A percentile compares a stretch with the other conserved stretches of the same genome.
Conservation (phyloP, 805 yeast species). For the Kuraishia piskuri region DNA sequence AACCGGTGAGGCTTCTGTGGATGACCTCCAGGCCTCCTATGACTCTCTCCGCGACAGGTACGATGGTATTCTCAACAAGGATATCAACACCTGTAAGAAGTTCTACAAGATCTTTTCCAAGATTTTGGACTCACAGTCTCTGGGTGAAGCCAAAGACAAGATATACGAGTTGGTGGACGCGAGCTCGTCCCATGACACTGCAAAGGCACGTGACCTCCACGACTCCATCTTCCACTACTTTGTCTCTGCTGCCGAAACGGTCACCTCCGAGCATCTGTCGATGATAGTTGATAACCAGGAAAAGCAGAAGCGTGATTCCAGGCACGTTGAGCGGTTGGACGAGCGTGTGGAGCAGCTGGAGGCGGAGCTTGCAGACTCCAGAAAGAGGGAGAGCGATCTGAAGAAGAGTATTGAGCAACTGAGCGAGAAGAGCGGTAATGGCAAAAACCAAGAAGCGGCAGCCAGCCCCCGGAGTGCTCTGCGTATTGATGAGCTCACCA, state of each 20-base stretch:
- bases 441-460: conserved; percentile 5
- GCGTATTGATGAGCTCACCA: conserved; percentile 53
- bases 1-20: conserved; percentile 12
- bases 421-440: not conserved
- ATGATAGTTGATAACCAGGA: not conserved
- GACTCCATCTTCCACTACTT: conserved; percentile 31
- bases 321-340: not conserved
- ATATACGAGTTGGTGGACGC: conserved; percentile 30
- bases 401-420: not conserved
- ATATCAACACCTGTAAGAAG: conserved; percentile 38
- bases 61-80: conserved; percentile 30
- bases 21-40: conserved; percentile 9
- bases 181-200: conserved; percentile 13
- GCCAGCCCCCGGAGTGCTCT: conserved; percentile 30
- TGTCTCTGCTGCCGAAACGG: conserved; percentile 49
- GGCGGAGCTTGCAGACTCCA: not conserved
- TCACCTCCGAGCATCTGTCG: not conserved
- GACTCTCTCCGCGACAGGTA: conserved; percentile 31
- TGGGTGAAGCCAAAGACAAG: conserved; percentile 49
- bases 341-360: not conserved
- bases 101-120: conserved; percentile 41
- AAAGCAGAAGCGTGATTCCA: not conserved
- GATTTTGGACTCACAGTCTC: conserved; percentile 49
- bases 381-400: not conserved
- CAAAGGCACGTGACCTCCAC: conserved; percentile 25